Evolutionary conservation across 83 land plant species (phyloP), one percentile per base, ranked within the genome.

Genomic region (Picea abies): DNA sequence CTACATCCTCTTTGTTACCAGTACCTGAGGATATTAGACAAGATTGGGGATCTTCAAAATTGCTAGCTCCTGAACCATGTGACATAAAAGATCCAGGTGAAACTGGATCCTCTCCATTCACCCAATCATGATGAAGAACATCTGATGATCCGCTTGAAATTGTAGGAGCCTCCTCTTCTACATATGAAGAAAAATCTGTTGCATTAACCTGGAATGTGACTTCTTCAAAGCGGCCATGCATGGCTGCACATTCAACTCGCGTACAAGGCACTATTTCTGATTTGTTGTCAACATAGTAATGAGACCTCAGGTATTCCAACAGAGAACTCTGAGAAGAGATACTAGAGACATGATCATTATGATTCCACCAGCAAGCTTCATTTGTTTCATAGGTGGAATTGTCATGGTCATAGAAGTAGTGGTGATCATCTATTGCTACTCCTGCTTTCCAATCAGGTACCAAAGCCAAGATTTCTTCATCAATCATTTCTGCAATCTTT

Each of bases 191-290:
- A 78, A 26, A 16, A 56, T 84, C 87, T 0, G 95, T 63, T 32
- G 85, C 89, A 2, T 90, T 91, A 39, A 89, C 84, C 62, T 87
- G 90, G 77, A 81, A 90, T 10, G 91, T 90, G 69, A 90, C 83
- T 84, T 93, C 93, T 82, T 93, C 91, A 78, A 93, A 93, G 35
- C 95, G 86, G 15, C 95, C 95, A 78, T 90, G 95, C 61, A 82
- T 79, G 63, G 88, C 87, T 64, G 91, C 80, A 80, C 89, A 89
- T 19, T 84, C 90, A 17, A 85, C 60, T 12, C 58, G 79, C 37
- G 88, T 83, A 47, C 93, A 88, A 61, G 86, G 82, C 66, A 87
- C 76, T 52, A 70, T 67, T 64, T 84, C 83, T 19, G 81, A 37
- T 52, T 79, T 81, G 41, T 84, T 69, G 60, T 80, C 61, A n/a